Evolutionary conservation across 768 basidiomycete genomes (phyloP).

Genomic region (Boletus reticulatus): DNA sequence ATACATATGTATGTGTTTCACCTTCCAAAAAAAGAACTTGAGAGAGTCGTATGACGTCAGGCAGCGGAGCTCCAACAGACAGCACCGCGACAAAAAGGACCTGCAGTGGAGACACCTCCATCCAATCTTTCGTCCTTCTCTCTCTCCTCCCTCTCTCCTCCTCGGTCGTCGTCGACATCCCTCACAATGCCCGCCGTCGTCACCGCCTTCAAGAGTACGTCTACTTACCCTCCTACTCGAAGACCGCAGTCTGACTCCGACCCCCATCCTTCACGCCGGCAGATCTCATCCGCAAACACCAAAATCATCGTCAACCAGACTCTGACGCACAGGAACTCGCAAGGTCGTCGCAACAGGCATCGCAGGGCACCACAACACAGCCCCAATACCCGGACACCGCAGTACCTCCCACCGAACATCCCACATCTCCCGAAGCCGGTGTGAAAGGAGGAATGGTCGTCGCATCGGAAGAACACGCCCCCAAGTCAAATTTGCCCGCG

Average conservation of each 20-base stretch:
- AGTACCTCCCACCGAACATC: conserved; percentile 35
- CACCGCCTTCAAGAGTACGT: conserved; percentile 85
- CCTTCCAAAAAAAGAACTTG: conserved; percentile 11
- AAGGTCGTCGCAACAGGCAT: conserved; percentile 14
- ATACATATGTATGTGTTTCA: conserved; percentile 20
- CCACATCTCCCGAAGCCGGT: conserved; percentile 22
- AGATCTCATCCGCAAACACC: conserved; percentile 81
- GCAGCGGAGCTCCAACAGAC: conserved; percentile 32
- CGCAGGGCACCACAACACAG: conserved; percentile 30
- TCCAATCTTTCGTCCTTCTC: conserved; percentile 3
- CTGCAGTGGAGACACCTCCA: conserved; percentile 11
- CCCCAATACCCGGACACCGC: conserved; percentile 38
- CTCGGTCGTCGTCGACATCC: conserved; percentile 2
- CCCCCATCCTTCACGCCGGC: conserved; percentile 16
- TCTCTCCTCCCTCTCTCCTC: neutral
- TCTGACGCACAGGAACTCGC: conserved; percentile 27
- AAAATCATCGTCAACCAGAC: conserved; percentile 52
- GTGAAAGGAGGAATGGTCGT: conserved; percentile 40
- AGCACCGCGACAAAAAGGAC: conserved; percentile 31
- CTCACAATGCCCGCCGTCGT: conserved; percentile 67
- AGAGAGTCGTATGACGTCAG: conserved; percentile 29
- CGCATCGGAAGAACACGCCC: conserved; percentile 71
- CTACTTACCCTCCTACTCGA: neutral
- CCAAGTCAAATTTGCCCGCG: conserved; percentile 75
- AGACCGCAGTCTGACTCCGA: conserved; percentile 17